Evolutionary conservation across 371 early-diverging fungal species (phyloP).

Genomic region (Nosema muscidifuracis): DNA sequence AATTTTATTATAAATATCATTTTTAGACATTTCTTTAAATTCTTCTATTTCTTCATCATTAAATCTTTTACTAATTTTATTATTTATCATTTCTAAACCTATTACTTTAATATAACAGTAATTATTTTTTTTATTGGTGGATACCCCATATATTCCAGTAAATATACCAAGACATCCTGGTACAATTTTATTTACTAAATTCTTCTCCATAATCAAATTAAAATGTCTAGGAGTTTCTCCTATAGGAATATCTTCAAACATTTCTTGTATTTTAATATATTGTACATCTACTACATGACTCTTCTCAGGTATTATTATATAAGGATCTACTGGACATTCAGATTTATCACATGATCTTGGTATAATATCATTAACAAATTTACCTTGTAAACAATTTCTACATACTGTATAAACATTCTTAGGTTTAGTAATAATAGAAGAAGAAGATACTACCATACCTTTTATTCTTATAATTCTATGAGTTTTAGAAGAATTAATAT

Average conservation of each 20-base stretch:
- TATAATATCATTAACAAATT: slow-evolving; percentile 67
- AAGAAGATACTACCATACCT: slow-evolving; percentile 90
- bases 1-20: slow-evolving; percentile 71
- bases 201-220: slow-evolving; percentile 76
- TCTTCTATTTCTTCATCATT: slow-evolving; percentile 82
- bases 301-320: slow-evolving; percentile 82
- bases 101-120: slow-evolving; percentile 33
- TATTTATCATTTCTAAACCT: slow-evolving; percentile 40
- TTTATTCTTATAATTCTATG: slow-evolving; percentile 84
- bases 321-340: slow-evolving; percentile 74
- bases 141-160: slow-evolving; percentile 87
- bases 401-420: slow-evolving; percentile 57
- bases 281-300: slow-evolving; percentile 91
- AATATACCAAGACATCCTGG: slow-evolving; percentile 86
- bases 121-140: slow-evolving; percentile 55
- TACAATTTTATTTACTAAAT: slow-evolving; percentile 75
- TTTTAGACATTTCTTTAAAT: slow-evolving; percentile 73
- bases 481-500: slow-evolving; percentile 70
- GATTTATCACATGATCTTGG: slow-evolving; percentile 60
- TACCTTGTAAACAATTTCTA: slow-evolving; percentile 57
- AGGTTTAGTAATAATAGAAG: slow-evolving; percentile 65
- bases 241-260: slow-evolving; percentile 89
- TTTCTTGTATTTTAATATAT: slow-evolving; percentile 90
- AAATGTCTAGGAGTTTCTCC: slow-evolving; percentile 95
- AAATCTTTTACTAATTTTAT: slow-evolving; percentile 66